A percentile compares a stretch with the other conserved stretches of the same genome.
Conservation (phyloP, 495 filamentous ascomycete genomes). For the Daldinia decipiens region DNA sequence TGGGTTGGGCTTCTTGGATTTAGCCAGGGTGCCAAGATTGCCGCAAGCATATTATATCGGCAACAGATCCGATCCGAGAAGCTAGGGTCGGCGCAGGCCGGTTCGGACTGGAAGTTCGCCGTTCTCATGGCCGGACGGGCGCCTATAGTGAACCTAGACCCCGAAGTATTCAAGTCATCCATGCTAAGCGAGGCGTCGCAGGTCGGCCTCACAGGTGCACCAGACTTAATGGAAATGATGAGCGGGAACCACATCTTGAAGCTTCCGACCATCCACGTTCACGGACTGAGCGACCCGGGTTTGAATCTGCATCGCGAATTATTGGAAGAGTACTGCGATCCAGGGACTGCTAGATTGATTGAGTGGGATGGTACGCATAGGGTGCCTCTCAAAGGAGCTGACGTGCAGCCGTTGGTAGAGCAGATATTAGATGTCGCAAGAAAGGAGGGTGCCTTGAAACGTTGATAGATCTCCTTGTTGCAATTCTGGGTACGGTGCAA, state of each 20-base stretch:
- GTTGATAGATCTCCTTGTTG: background rate
- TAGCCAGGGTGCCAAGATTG: constrained; percentile 70
- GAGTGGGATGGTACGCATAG: constrained; percentile 72
- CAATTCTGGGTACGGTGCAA: background rate
- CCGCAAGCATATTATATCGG: constrained; percentile 57
- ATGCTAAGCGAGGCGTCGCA: constrained; percentile 37
- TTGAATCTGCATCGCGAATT: constrained; percentile 63
- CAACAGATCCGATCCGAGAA: constrained; percentile 44
- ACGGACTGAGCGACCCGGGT: constrained; percentile 66
- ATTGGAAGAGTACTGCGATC: constrained; percentile 60
- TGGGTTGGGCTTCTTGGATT: constrained; percentile 68
- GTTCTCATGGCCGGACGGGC: constrained; percentile 67
- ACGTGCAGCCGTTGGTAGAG: constrained; percentile 61
- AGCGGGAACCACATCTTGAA: constrained; percentile 41
- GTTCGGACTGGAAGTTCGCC: constrained; percentile 49
- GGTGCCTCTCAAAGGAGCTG: constrained; percentile 64
- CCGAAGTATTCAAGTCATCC: constrained; percentile 38
- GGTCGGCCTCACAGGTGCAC: constrained; percentile 25
- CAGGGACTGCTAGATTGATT: constrained; percentile 55
- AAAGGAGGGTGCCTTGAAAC: constrained; percentile 45
- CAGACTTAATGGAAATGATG: constrained; percentile 46
- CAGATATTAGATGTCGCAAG: constrained; percentile 58
- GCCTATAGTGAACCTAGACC: constrained; percentile 63
- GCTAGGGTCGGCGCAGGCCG: constrained; percentile 12
- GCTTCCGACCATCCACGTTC: constrained; percentile 72